A percentile compares a stretch with the other conserved stretches of the same genome.
Conservation (phyloP, 202 grass and related monocot genomes). For the Bolboschoenoplectus hybrid region DNA sequence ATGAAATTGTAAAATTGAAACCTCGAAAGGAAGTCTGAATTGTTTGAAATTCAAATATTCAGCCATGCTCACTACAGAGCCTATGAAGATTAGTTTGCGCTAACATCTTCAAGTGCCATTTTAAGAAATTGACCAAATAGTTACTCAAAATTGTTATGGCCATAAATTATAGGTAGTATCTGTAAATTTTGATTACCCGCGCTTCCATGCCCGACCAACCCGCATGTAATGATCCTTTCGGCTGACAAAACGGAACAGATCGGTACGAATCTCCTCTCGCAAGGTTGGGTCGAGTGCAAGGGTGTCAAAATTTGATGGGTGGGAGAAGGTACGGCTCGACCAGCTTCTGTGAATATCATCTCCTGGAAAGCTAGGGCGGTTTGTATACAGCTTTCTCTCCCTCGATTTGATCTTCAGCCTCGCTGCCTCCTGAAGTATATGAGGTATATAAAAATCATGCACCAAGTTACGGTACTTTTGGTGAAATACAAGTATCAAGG, state of each 20-base stretch:
- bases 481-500: constrained; percentile 57
- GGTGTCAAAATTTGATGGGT: constrained; percentile 75
- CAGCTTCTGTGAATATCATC: constrained; percentile 56
- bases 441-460: constrained; percentile 56
- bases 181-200: constrained; percentile 40
- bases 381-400: constrained; percentile 75
- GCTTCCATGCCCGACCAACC: constrained; percentile 77
- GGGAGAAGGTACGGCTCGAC: constrained; percentile 56
- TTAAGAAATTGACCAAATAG: background rate
- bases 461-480: constrained; percentile 49
- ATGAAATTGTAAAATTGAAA: constrained; percentile 8
- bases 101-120: background rate
- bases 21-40: background rate
- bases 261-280: constrained; percentile 52
- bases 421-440: constrained; percentile 54
- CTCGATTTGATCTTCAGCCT: constrained; percentile 50
- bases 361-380: constrained; percentile 42
- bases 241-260: constrained; percentile 58
- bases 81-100: background rate
- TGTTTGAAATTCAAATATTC: constrained; percentile 17
- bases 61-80: background rate
- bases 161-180: background rate
- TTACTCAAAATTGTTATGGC: background rate
- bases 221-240: constrained; percentile 65
- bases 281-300: constrained; percentile 60